These are phyloP conservation scores for Teunomyces tritomae DNA, from an alignment of 805 yeast species.

Conservation along the genomic window DNA sequence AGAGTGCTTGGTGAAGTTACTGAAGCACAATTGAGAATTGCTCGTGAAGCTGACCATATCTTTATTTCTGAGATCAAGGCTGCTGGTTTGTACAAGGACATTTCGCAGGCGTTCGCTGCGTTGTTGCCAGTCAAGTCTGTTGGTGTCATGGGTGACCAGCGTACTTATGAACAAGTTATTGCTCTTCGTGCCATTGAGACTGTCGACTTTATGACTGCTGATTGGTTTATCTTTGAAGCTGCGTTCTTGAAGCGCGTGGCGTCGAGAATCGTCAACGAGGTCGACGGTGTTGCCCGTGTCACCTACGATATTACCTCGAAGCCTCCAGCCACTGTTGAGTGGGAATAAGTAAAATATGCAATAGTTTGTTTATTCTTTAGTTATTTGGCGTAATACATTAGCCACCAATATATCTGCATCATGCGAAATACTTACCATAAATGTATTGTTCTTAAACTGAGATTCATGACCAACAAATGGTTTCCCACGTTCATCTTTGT, in stretches of 20 bases:
- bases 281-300: constrained; percentile 98
- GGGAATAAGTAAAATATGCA: constrained; percentile 63
- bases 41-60: constrained; percentile 94
- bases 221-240: constrained; percentile 95
- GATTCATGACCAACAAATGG: constrained; percentile 40
- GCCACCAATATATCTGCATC: constrained; percentile 62
- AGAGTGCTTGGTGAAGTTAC: constrained; percentile 98
- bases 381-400: constrained; percentile 46
- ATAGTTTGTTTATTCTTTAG: neutral
- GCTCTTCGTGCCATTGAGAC: constrained; percentile 98
- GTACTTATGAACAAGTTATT: constrained; percentile 98
- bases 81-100: constrained; percentile 88
- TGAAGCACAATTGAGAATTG: constrained; percentile 87
- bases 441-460: constrained; percentile 40
- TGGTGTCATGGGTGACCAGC: constrained; percentile 99
- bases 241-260: constrained; percentile 89
- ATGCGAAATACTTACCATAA: constrained; percentile 59
- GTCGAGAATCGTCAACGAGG: constrained; percentile 96
- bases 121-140: constrained; percentile 96
- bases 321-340: constrained; percentile 99
- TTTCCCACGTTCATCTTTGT: constrained; percentile 36
- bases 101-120: constrained; percentile 97
- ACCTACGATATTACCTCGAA: constrained; percentile 98
- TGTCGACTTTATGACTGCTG: constrained; percentile 98
- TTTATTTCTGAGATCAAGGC: constrained; percentile 93